phyloP scores from a whole-genome alignment of 768 basidiomycete genomes.

The Dendrothele bispora region DNA sequence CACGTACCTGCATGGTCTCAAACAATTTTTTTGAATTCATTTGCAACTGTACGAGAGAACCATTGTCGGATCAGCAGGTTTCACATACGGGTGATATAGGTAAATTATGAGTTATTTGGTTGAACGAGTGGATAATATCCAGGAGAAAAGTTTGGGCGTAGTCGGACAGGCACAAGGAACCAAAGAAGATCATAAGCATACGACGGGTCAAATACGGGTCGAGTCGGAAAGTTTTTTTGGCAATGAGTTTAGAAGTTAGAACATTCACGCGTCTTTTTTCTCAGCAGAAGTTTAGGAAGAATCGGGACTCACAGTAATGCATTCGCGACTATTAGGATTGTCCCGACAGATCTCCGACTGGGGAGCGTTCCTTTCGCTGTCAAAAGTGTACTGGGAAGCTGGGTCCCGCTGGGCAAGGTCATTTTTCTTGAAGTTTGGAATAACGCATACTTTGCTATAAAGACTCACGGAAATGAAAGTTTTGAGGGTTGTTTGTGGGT shows the following conservation, averaged over 20 bases:
- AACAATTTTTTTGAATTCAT: constrained; percentile 66
- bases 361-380: constrained; percentile 57
- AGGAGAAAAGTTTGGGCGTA: too few relatives aligned
- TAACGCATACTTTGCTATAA: not conserved
- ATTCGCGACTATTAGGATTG: constrained; percentile 44
- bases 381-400: constrained; percentile 56
- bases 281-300: not conserved
- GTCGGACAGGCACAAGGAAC: constrained; percentile 1
- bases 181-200: not conserved
- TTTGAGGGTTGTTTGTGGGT: constrained; percentile 30
- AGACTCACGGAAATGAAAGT: constrained; percentile 42
- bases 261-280: too few relatives aligned
- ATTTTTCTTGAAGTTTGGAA: too few relatives aligned
- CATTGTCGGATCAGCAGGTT: too few relatives aligned
- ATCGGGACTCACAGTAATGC: constrained; percentile 49
- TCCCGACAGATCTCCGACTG: constrained; percentile 61
- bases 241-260: too few relatives aligned
- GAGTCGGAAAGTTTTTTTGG: not conserved
- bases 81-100: constrained; percentile 4
- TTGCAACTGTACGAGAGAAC: constrained; percentile 54
- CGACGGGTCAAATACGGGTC: not conserved
- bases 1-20: constrained; percentile 67
- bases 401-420: constrained; percentile 41
- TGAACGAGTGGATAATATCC: not conserved
- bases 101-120: too few relatives aligned